Percentiles rank a stretch among this genome's conserved stretches.
Conservation (phyloP, 331 rosid species). For the Acacia concinna region DNA sequence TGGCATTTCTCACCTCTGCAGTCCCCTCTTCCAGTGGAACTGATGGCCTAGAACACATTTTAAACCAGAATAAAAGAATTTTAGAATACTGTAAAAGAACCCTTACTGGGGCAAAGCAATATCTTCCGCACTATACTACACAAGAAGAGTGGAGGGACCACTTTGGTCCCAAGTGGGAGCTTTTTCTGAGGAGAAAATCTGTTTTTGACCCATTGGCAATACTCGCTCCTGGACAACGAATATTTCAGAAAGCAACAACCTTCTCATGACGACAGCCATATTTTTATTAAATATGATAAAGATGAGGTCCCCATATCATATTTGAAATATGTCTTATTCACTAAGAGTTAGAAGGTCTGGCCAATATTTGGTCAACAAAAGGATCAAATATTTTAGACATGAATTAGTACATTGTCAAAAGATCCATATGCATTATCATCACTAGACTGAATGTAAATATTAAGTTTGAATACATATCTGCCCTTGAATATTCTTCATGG, state of each 20-base stretch:
- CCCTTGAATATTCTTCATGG: conserved; percentile 27
- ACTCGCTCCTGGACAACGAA: conserved; percentile 91
- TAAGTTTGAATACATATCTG: conserved; percentile 34
- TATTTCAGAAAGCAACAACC: conserved; percentile 71
- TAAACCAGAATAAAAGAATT: conserved; percentile 79
- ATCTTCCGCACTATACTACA: conserved; percentile 75
- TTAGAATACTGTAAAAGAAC: conserved; percentile 75
- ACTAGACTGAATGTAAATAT: conserved; percentile 47
- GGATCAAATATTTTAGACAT: conserved; percentile 24
- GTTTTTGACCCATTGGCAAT: conserved; percentile 90
- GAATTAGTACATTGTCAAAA: conserved; percentile 29
- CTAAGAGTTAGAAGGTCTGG: conserved; percentile 18
- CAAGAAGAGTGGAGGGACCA: conserved; percentile 76
- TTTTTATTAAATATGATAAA: conserved; percentile 24
- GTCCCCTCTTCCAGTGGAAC: conserved; percentile 71
- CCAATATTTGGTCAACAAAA: conserved; percentile 28
- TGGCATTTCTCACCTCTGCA: conserved; percentile 88
- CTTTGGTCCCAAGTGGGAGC: conserved; percentile 85
- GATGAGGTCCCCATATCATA: conserved; percentile 26
- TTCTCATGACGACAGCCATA: conserved; percentile 44
- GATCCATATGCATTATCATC: conserved; percentile 26
- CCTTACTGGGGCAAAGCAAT: conserved; percentile 77
- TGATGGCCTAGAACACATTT: conserved; percentile 74
- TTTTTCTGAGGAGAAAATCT: conserved; percentile 65
- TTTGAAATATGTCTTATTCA: conserved; percentile 27